These are phyloP conservation scores for Tetrapisispora taiwanensis DNA, from an alignment of 805 yeast species.

Conservation along the genomic window DNA sequence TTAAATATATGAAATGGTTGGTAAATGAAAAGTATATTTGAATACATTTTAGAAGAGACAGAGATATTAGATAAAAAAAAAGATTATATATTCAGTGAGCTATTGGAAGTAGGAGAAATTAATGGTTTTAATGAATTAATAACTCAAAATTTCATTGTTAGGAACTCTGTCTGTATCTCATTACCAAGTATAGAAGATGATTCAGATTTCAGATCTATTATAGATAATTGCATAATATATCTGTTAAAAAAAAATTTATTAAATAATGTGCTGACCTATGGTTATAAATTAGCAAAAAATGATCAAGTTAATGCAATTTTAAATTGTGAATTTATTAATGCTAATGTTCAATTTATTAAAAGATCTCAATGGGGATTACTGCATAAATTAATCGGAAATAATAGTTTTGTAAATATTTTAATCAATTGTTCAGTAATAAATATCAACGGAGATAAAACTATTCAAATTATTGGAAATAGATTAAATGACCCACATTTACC, in stretches of 20 bases:
- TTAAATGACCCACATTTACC: slow-evolving; percentile 12
- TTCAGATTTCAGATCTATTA: slow-evolving; percentile 24
- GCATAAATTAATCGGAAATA: slow-evolving; percentile 32
- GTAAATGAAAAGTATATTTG: slow-evolving; percentile 9
- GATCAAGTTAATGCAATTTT: slow-evolving; percentile 21
- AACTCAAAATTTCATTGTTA: slow-evolving; percentile 6
- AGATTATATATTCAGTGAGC: neutral
- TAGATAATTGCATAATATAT: slow-evolving; percentile 34
- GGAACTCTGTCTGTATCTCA: slow-evolving; percentile 4
- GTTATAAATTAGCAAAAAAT: slow-evolving; percentile 32
- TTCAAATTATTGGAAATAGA: slow-evolving; percentile 19
- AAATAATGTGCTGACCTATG: slow-evolving; percentile 34
- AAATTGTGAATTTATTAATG: slow-evolving; percentile 30
- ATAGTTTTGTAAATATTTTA: slow-evolving; percentile 32
- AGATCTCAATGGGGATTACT: slow-evolving; percentile 35
- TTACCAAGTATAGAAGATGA: slow-evolving; percentile 5
- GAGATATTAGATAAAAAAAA: neutral
- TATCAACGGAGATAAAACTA: slow-evolving; percentile 3
- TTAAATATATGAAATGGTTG: no score
- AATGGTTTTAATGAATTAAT: slow-evolving; percentile 9
- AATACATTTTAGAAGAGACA: slow-evolving; percentile 6
- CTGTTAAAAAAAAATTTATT: slow-evolving; percentile 22
- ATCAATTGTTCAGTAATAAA: slow-evolving; percentile 29
- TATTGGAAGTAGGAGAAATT: slow-evolving; percentile 3
- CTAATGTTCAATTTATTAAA: slow-evolving; percentile 35